Evolutionary conservation across 129 eudicot species (phyloP).

Genomic region (Helianthus tuberosus): DNA sequence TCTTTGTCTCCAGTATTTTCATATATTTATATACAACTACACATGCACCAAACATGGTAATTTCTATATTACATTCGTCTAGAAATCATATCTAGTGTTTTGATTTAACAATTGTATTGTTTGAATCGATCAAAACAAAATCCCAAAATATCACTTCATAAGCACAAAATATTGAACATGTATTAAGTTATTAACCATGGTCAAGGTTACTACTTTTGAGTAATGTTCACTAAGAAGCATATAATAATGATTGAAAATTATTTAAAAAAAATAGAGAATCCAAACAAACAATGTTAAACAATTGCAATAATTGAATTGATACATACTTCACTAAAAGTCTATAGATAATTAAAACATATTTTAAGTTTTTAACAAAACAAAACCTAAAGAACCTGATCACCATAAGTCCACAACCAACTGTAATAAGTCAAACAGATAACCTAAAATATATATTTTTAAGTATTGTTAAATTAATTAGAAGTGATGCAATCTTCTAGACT

Average conservation of each 20-base stretch:
- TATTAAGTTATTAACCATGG: not conserved
- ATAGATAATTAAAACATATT: not conserved
- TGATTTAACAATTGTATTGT: not conserved
- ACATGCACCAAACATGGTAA: constrained; percentile 1
- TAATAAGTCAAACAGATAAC: not conserved
- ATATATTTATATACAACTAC: constrained; percentile 5
- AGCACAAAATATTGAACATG: not conserved
- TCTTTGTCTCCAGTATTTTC: not conserved
- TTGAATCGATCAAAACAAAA: not conserved
- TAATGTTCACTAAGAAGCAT: not conserved
- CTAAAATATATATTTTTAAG: not conserved
- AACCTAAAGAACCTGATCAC: not conserved
- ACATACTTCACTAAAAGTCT: not conserved
- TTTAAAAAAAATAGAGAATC: not conserved
- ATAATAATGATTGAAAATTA: not conserved
- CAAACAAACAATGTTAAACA: not conserved
- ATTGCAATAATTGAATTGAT: not conserved
- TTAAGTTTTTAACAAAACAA: not conserved
- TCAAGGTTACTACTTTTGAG: not conserved
- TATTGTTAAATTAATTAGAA: not conserved
- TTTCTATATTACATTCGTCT: not conserved
- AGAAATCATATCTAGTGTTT: not conserved
- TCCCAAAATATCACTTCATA: not conserved
- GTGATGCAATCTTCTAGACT: not conserved
- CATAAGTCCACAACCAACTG: not conserved